These are phyloP conservation scores for Chaetomium sp. DNA, from an alignment of 2,329 filamentous ascomycete species.

Conservation along the genomic window DNA sequence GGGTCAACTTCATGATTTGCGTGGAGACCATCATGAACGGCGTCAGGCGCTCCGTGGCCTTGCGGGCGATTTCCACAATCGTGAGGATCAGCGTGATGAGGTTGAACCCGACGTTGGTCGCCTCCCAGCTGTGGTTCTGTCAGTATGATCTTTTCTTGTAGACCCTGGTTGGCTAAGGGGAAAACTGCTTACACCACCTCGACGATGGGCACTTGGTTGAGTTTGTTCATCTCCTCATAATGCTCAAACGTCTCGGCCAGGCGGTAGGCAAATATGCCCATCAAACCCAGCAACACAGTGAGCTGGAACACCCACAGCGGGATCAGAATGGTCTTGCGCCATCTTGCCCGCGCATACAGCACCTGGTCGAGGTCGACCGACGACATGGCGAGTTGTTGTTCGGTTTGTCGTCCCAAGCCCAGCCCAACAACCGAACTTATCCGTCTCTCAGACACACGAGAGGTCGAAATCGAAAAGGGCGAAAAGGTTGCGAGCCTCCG, in stretches of 20 bases:
- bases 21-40: constrained; percentile 49
- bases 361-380: constrained; percentile 42
- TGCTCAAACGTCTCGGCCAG: constrained; percentile 41
- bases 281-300: constrained; percentile 37
- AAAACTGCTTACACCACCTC: constrained; percentile 40
- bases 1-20: constrained; percentile 44
- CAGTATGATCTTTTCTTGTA: neutral
- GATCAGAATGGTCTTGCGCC: constrained; percentile 42
- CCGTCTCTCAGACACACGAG: neutral
- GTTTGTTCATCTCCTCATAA: constrained; percentile 36
- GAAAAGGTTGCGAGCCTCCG: no score
- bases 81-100: constrained; percentile 41
- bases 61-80: constrained; percentile 41
- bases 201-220: constrained; percentile 36
- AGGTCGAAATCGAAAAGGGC: neutral
- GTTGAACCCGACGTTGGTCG: constrained; percentile 45
- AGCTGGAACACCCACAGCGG: constrained; percentile 47
- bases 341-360: constrained; percentile 46
- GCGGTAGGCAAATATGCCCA: constrained; percentile 49
- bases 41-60: constrained; percentile 44
- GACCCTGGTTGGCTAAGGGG: no score
- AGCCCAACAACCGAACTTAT: neutral
- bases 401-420: neutral
- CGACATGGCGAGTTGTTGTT: neutral
- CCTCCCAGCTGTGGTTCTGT: constrained; percentile 46